These are phyloP conservation scores for Nicotiana obtusifolia DNA, from an alignment of 257 asterid species.

Conservation along the genomic window DNA sequence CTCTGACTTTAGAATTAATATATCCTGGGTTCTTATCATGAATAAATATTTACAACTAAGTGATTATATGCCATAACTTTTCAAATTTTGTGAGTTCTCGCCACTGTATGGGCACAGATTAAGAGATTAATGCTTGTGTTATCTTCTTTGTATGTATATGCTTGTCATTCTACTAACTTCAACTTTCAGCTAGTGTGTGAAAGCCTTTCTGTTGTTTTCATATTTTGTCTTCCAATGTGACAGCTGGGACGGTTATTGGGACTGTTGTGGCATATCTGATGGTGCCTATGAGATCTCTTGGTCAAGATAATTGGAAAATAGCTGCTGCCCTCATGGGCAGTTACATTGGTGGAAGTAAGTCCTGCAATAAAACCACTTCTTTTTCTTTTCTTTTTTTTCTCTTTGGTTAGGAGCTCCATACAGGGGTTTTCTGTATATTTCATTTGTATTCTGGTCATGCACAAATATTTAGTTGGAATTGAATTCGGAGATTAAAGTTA, in stretches of 20 bases:
- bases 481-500: not conserved
- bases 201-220: not conserved
- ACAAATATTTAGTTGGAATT: not conserved
- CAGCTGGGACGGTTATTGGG: slow-evolving; percentile 72
- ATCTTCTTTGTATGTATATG: not conserved
- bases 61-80: not conserved
- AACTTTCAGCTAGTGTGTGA: not conserved
- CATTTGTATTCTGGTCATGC: slow-evolving; percentile 1
- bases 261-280: slow-evolving; percentile 64
- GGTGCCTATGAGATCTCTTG: slow-evolving; percentile 84
- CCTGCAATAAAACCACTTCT: not conserved
- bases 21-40: not conserved
- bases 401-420: not conserved
- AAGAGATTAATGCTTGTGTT: not conserved
- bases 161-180: not conserved
- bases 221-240: slow-evolving; percentile 17
- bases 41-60: not conserved
- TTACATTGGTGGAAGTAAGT: slow-evolving; percentile 85
- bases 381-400: not conserved
- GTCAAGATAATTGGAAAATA: slow-evolving; percentile 77
- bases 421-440: not conserved
- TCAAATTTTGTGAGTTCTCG: not conserved
- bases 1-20: not conserved
- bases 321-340: slow-evolving; percentile 39
- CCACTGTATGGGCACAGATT: not conserved